Base-by-base conservation (phyloP, 2,329 filamentous ascomycete species). In the Verticillium nonalfalfae region DNA sequence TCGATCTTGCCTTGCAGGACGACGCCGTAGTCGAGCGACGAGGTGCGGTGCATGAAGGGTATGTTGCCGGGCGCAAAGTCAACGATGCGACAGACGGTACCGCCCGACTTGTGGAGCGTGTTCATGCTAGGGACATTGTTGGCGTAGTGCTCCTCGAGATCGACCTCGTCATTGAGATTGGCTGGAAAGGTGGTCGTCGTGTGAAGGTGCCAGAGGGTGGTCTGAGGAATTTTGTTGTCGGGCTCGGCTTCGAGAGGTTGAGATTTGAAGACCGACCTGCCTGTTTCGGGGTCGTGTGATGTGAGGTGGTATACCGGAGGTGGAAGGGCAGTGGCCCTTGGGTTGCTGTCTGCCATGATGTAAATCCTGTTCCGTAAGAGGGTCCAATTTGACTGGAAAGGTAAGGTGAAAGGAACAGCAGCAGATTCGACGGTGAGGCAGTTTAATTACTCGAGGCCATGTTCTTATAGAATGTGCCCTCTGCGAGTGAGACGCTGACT, bases 1-100 rank as follows among this genome's bases (percentile, higher is more conserved):
- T 80, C 78, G 39, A 81, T 65, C 64, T 74, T 70, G 1, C 79
- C 79, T 60, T 80, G 77, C 6, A 81, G 65, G 14, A 81, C 75
- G 55, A 80, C 71, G 4, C 78, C 79, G 61, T 78, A 81, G 65
- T 81, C 79, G 5, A 81, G 68, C 59, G 73, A 77, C 61, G 76
- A 71, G 1, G 79, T 81, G 13, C 79, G 74, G 61, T 81, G 79
- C 71, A 80, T 77, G 57, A 64, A 59, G 26, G 62, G 61, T n/a
- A 56, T 61, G 34, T 58, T 61, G 7, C 58, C 14, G 21, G 66
- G 66, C 6, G 62, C 58, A 33, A 66, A 65, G 56, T 67, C 65
- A 15, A 64, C 60, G 13, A 63, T 57, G 38, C 66, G 60, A 3
- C 68, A 69, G 0, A 61, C 40, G 7, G 59, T 62, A 21, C 63